Percentiles rank a stretch among this genome's conserved stretches.
phyloP scores from a whole-genome alignment of 192 early-diverging fungal genomes.

The Dissophora ornata region DNA sequence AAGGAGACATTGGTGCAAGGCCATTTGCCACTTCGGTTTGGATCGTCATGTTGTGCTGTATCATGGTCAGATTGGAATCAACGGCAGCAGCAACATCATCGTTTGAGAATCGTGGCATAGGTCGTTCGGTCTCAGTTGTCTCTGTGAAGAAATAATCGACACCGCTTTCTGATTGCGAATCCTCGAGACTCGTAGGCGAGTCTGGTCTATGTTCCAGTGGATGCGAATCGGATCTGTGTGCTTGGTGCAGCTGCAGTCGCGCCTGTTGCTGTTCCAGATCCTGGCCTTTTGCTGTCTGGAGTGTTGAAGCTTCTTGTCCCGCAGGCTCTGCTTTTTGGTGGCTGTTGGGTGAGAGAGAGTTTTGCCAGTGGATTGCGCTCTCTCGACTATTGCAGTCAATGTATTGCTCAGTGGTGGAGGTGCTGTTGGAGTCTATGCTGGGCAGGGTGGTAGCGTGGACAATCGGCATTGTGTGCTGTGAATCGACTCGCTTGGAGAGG shows the following conservation, averaged over 20 bases:
- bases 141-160: slow-evolving; percentile 13
- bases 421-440: neutral
- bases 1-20: slow-evolving; percentile 16
- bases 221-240: neutral
- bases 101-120: slow-evolving; percentile 3
- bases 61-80: slow-evolving; percentile 4
- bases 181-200: slow-evolving; percentile 44
- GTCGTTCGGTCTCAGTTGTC: neutral
- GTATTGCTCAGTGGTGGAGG: neutral
- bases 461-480: neutral
- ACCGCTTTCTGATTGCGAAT: slow-evolving; percentile 36
- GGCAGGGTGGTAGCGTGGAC: slow-evolving; percentile 6
- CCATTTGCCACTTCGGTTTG: neutral
- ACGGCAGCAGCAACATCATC: neutral
- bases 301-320: too few species aligned
- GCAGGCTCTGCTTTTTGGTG: too few species aligned
- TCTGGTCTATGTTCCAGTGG: slow-evolving; percentile 23
- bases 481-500: neutral
- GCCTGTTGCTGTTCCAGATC: neutral
- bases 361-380: too few species aligned
- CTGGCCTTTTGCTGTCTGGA: neutral
- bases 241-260: neutral
- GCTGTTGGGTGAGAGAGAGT: too few species aligned
- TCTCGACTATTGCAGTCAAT: neutral
- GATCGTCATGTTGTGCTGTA: neutral